phyloP scores from a whole-genome alignment of 495 filamentous ascomycete species.

The Xylaria curta region DNA sequence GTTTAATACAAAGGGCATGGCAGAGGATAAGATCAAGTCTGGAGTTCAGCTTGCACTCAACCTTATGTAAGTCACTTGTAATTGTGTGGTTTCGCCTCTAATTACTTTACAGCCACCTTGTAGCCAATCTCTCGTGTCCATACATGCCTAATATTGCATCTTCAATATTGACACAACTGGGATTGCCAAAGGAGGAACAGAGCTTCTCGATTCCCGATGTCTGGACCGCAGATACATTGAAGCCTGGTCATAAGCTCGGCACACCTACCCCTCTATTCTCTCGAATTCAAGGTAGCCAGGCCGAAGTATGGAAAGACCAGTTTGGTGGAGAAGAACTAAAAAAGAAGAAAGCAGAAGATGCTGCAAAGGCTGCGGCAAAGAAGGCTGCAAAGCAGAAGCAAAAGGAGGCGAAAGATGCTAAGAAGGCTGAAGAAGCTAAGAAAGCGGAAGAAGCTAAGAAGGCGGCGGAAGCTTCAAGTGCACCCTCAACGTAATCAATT shows the following conservation, averaged over 20 bases:
- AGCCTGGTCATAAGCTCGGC: constrained; percentile 80
- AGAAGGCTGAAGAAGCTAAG: constrained; percentile 41
- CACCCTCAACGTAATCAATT: not conserved
- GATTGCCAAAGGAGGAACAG: constrained; percentile 65
- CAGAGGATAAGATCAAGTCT: not conserved
- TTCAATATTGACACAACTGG: constrained; percentile 22
- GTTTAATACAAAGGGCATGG: not conserved
- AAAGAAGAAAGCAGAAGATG: constrained; percentile 58
- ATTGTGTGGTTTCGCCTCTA: not conserved
- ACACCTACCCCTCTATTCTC: constrained; percentile 83
- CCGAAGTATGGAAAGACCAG: constrained; percentile 77
- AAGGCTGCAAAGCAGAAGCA: constrained; percentile 54
- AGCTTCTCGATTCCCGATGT: constrained; percentile 81
- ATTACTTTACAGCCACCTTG: constrained; percentile 15
- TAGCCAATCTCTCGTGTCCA: constrained; percentile 20
- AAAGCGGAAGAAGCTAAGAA: constrained; percentile 51
- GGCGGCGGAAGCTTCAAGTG: not conserved
- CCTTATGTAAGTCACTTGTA: constrained; percentile 7
- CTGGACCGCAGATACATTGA: constrained; percentile 58
- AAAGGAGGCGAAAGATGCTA: constrained; percentile 54
- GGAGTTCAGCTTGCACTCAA: constrained; percentile 16
- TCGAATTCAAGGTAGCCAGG: constrained; percentile 82
- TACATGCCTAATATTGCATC: constrained; percentile 23
- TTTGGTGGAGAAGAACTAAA: constrained; percentile 60
- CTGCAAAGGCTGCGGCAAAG: constrained; percentile 59